Conservation (phyloP, 73 alveolate species). For the Paramecium caudatum region DNA sequence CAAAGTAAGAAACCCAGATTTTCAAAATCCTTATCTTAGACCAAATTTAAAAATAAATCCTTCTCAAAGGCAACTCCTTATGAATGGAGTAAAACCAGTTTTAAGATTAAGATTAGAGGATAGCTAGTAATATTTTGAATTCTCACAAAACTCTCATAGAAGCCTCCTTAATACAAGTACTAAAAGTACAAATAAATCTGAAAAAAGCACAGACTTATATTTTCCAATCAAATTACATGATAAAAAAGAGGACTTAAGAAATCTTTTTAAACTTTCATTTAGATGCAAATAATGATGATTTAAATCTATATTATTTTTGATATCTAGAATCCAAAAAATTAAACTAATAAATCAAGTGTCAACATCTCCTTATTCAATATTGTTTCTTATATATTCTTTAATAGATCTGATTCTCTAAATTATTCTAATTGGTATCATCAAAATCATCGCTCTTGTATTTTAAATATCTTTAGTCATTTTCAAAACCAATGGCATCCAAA, state of each 20-base stretch:
- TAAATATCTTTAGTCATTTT: constrained; percentile 44
- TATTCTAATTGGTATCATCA: constrained; percentile 41
- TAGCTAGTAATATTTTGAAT: neutral
- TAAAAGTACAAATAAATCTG: neutral
- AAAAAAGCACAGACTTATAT: neutral
- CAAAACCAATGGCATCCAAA: constrained; percentile 5
- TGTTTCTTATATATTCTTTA: neutral
- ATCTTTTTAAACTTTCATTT: constrained; percentile 1
- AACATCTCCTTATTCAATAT: constrained; percentile 11
- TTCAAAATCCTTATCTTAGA: neutral
- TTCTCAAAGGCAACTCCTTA: neutral
- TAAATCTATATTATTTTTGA: neutral
- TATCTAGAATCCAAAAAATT: too few relatives aligned
- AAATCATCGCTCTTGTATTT: constrained; percentile 39
- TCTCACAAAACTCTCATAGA: neutral
- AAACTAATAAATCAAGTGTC: neutral
- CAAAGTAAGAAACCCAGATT: neutral
- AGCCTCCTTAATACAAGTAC: neutral
- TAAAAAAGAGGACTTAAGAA: neutral
- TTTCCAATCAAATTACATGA: neutral
- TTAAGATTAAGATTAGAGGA: neutral
- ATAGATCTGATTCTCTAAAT: constrained; percentile 10
- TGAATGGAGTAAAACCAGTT: neutral
- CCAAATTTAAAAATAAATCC: neutral
- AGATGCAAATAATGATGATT: neutral